Evolutionary conservation across 306 rosid species (phyloP).

Genomic region (Styphnolobium japonicum): DNA sequence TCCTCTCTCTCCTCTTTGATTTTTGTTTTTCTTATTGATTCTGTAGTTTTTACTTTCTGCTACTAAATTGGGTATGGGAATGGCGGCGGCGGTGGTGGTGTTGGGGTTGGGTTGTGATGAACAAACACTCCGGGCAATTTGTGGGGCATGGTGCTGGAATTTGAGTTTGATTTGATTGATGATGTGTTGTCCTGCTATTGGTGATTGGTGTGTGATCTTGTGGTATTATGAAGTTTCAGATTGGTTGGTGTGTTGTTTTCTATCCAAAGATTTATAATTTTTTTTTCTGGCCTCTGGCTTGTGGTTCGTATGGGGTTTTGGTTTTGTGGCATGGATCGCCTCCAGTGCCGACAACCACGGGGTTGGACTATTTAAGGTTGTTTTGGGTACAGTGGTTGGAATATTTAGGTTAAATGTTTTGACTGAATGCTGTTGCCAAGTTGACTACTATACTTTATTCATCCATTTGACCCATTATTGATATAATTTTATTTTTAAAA

Average conservation of each 20-base stretch:
- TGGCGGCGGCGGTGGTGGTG: background rate
- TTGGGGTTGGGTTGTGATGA: background rate
- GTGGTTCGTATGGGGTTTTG: background rate
- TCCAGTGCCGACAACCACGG: conserved; percentile 25
- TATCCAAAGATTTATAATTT: background rate
- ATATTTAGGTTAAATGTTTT: conserved; percentile 10
- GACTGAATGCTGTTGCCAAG: background rate
- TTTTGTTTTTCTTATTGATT: background rate
- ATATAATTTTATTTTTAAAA: background rate
- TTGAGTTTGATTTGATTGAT: conserved; percentile 14
- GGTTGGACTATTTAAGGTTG: conserved; percentile 13
- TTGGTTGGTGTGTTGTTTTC: background rate
- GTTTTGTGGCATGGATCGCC: background rate
- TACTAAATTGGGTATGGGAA: background rate
- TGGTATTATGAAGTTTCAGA: background rate
- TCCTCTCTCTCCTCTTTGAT: background rate
- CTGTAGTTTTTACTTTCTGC: background rate
- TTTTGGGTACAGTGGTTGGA: conserved; percentile 10
- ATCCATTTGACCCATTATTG: background rate
- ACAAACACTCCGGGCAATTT: background rate
- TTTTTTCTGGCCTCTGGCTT: background rate
- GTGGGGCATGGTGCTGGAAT: conserved; percentile 18
- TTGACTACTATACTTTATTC: background rate
- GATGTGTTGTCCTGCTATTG: conserved; percentile 1
- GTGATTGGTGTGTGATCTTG: background rate